phyloP scores from a whole-genome alignment of 2,329 filamentous ascomycete genomes.

The Fusarium pseudoanthophilum region DNA sequence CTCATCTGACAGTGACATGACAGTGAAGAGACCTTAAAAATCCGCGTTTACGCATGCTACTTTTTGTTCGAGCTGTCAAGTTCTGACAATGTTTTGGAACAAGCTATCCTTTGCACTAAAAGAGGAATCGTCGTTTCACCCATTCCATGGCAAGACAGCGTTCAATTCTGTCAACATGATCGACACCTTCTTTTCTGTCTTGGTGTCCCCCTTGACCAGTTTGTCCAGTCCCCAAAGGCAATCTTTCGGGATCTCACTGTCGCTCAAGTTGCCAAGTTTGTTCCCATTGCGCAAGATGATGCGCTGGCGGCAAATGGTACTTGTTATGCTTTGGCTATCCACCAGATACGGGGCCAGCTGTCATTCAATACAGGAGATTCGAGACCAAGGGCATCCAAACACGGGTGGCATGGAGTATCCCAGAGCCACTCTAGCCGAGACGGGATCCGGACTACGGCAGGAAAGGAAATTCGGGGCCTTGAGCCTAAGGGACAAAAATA shows the following conservation, averaged over 20 bases:
- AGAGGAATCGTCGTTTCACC: not conserved
- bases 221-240: too few species aligned
- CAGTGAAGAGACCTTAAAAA: too few species aligned
- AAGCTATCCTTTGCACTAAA: not conserved
- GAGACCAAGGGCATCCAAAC: rapidly evolving
- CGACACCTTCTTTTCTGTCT: too few species aligned
- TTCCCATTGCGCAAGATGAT: too few species aligned
- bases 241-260: too few species aligned
- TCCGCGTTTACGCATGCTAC: not conserved
- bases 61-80: not conserved
- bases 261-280: too few species aligned
- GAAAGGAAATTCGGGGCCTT: too few species aligned
- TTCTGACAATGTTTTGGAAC: not conserved
- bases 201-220: too few species aligned
- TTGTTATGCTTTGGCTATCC: not conserved
- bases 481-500: too few species aligned
- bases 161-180: too few species aligned
- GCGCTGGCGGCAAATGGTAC: too few species aligned
- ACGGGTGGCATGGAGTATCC: not conserved
- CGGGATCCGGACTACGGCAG: not conserved
- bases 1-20: too few species aligned
- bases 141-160: not conserved
- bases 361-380: not conserved
- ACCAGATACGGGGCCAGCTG: not conserved
- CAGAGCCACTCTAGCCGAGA: not conserved